These are phyloP conservation scores for Fraxinus albicans DNA, from an alignment of 305 asterid genomes.

Conservation along the genomic window DNA sequence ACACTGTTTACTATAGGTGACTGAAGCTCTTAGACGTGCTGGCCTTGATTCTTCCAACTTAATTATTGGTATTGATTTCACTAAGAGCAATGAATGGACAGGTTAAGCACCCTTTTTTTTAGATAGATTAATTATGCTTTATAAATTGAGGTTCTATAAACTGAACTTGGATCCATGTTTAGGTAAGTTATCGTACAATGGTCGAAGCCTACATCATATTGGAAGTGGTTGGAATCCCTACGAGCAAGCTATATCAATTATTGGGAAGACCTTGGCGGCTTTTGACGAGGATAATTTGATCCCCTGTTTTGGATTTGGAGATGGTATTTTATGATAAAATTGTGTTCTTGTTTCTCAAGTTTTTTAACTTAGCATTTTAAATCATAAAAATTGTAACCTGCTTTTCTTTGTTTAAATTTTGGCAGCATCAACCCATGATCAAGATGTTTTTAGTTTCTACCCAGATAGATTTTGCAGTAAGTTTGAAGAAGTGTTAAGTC, in stretches of 20 bases:
- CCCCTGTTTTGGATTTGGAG: slow-evolving; percentile 95
- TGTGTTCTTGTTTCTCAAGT: slow-evolving; percentile 13
- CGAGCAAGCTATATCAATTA: slow-evolving; percentile 85
- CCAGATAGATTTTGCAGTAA: slow-evolving; percentile 82
- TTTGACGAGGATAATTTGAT: slow-evolving; percentile 94
- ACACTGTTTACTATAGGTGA: slow-evolving; percentile 50
- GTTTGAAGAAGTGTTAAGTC: slow-evolving; percentile 79
- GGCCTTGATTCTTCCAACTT: slow-evolving; percentile 96
- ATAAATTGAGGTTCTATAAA: slow-evolving; percentile 11
- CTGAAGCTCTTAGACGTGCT: slow-evolving; percentile 83
- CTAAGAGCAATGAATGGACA: slow-evolving; percentile 98
- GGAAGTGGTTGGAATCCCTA: slow-evolving; percentile 73
- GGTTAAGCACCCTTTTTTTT: slow-evolving; percentile 37
- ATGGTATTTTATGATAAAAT: slow-evolving; percentile 47
- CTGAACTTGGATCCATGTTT: slow-evolving; percentile 31
- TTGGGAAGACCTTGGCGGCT: slow-evolving; percentile 86
- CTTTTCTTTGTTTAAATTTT: slow-evolving; percentile 25
- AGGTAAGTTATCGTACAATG: slow-evolving; percentile 71
- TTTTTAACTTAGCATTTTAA: slow-evolving; percentile 7
- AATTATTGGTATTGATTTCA: slow-evolving; percentile 92
- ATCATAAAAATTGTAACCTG: not conserved
- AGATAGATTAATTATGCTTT: not conserved
- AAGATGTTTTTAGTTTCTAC: slow-evolving; percentile 81
- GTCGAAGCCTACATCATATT: slow-evolving; percentile 77
- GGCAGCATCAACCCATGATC: slow-evolving; percentile 91